These are phyloP conservation scores for Ascocoryne sarcoides DNA, from an alignment of 2,329 filamentous ascomycete species.

Conservation along the genomic window DNA sequence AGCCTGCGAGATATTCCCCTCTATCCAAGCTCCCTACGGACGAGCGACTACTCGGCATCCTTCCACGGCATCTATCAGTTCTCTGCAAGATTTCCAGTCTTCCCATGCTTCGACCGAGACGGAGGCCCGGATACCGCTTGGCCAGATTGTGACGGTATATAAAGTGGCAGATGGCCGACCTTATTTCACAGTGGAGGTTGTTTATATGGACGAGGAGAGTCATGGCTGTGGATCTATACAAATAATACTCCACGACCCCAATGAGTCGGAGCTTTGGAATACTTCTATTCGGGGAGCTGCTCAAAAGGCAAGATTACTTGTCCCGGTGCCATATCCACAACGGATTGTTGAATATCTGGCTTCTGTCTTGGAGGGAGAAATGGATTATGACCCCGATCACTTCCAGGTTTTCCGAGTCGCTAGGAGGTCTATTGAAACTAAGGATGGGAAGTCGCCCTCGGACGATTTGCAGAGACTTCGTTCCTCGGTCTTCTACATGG, in stretches of 20 bases:
- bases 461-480: conserved; percentile 59
- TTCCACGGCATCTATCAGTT: conserved; percentile 48
- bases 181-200: conserved; percentile 58
- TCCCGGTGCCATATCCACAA: conserved; percentile 44
- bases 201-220: conserved; percentile 57
- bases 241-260: conserved; percentile 53
- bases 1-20: conserved; percentile 54
- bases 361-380: conserved; percentile 52
- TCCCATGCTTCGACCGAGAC: conserved; percentile 41
- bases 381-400: conserved; percentile 58
- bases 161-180: conserved; percentile 58
- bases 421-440: conserved; percentile 46
- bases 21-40: conserved; percentile 34
- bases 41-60: conserved; percentile 43
- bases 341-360: conserved; percentile 54
- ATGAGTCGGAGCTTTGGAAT: conserved; percentile 59
- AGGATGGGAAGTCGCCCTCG: conserved; percentile 48
- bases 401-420: conserved; percentile 64
- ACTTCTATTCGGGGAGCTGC: conserved; percentile 51
- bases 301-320: conserved; percentile 42
- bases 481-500: conserved; percentile 58
- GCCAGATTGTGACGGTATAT: conserved; percentile 59
- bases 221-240: conserved; percentile 53
- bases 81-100: conserved; percentile 52
- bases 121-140: conserved; percentile 46